These are phyloP conservation scores for Penicillium sp. DNA, from an alignment of 2,329 filamentous ascomycete species.

Conservation along the genomic window DNA sequence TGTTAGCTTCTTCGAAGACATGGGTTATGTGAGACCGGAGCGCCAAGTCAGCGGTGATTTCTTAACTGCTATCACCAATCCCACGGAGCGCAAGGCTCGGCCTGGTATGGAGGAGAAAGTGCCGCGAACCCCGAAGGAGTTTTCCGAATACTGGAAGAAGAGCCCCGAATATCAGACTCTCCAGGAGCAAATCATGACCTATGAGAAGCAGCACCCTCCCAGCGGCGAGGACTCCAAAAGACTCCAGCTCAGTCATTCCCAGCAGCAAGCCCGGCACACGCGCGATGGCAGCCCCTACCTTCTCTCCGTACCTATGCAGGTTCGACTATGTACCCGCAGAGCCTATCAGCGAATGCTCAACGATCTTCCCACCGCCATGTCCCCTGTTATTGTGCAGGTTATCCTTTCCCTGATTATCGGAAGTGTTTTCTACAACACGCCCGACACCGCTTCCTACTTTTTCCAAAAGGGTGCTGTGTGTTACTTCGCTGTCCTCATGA, in stretches of 20 bases:
- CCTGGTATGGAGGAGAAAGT: constrained; percentile 60
- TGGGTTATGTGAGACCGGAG: constrained; percentile 64
- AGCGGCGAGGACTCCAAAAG: constrained; percentile 24
- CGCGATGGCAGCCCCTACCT: constrained; percentile 75
- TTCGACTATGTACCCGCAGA: constrained; percentile 73
- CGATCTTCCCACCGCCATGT: constrained; percentile 69
- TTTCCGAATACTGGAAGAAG: constrained; percentile 56
- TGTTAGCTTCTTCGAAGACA: constrained; percentile 62
- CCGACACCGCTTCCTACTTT: constrained; percentile 64
- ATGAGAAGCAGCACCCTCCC: constrained; percentile 38
- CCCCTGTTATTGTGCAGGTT: constrained; percentile 62
- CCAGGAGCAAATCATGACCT: constrained; percentile 40
- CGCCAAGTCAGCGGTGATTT: constrained; percentile 68
- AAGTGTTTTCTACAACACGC: constrained; percentile 75
- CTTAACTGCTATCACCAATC: constrained; percentile 64
- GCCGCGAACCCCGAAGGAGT: constrained; percentile 66
- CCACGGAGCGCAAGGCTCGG: constrained; percentile 53
- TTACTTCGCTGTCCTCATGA: constrained; percentile 84
- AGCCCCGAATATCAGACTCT: constrained; percentile 48
- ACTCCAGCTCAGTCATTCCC: constrained; percentile 36
- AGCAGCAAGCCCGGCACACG: constrained; percentile 40
- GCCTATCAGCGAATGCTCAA: constrained; percentile 72
- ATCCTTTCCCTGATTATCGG: constrained; percentile 72
- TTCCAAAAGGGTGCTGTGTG: constrained; percentile 71
- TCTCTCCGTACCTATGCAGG: constrained; percentile 67